Base-by-base conservation (phyloP, 805 yeast genomes). In the Wickerhamiella cacticola region DNA sequence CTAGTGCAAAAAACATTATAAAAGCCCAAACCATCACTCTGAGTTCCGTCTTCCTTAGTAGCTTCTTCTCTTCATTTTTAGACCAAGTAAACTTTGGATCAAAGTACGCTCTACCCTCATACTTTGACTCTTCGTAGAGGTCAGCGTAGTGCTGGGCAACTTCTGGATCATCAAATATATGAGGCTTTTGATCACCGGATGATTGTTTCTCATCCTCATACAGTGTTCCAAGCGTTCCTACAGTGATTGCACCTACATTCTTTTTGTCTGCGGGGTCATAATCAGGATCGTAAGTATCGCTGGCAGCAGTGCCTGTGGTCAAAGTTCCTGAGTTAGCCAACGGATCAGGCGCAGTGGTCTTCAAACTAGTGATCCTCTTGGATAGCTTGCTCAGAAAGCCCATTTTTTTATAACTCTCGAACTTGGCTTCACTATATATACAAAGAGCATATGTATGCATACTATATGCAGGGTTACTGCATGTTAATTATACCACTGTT, bases 51-150 rank as follows among this genome's bases (percentile, higher is more conserved):
- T 75, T 77, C 56, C 76, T 58, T 5, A 69, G 56, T 5, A 77
- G 57, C 38, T 60, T 65, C 23, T 59, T 19, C 52, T 76, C 80
- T 53, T 74, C 79, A 40, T 66, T 61, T 8, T 50, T 52, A 0
- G 69, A 61, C 81, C 80, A 76, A 9, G 63, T 62, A 24, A 74
- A 69, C 0, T 67, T 65, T 1, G 80, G 78, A 56, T 78, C 82
- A 55, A 76, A 76, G 25, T 65, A 65, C 22, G 63, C 58, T n/a
- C 72, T 64, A 50, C 80, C 73, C 57, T 78, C 82, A 55, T 78
- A 78, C 8, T 70, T 42, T 5, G 71, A 57, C 2, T 56, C 50
- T 35, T 74, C 73, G 55, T 76, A 76, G 2, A 74, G 33, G 0
- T 62, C 53, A 5, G 62, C 52, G 58, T 73, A 78, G 55, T 70